Conservation (phyloP, 2,329 filamentous ascomycete species). For the Beauveria australis region DNA sequence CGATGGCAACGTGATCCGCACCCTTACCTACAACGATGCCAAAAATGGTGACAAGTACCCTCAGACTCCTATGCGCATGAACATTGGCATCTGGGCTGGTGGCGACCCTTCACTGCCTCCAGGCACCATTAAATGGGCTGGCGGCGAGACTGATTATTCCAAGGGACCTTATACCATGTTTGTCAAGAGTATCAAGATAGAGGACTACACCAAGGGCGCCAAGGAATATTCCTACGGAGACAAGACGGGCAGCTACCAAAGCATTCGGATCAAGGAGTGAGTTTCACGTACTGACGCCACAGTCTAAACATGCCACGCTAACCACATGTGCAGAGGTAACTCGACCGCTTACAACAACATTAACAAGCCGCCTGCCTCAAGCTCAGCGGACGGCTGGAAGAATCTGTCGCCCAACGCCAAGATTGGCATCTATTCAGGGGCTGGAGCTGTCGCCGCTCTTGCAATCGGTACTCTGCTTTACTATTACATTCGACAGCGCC, state of each 20-base stretch:
- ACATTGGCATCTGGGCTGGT: slow-evolving; percentile 59
- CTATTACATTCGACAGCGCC: slow-evolving; percentile 49
- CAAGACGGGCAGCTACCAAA: slow-evolving; percentile 51
- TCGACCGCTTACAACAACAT: slow-evolving; percentile 45
- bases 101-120: slow-evolving; percentile 46
- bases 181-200: slow-evolving; percentile 49
- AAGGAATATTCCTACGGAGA: slow-evolving; percentile 60
- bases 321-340: slow-evolving; percentile 38
- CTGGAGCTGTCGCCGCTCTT: slow-evolving; percentile 34
- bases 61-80: slow-evolving; percentile 67
- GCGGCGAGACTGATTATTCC: slow-evolving; percentile 58
- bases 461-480: slow-evolving; percentile 35
- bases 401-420: slow-evolving; percentile 42
- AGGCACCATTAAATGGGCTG: slow-evolving; percentile 61
- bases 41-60: slow-evolving; percentile 58
- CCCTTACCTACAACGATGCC: slow-evolving; percentile 51
- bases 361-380: slow-evolving; percentile 29
- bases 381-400: slow-evolving; percentile 45
- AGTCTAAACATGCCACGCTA: slow-evolving; percentile 12
- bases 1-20: slow-evolving; percentile 58
- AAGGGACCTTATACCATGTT: slow-evolving; percentile 66
- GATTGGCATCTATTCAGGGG: slow-evolving; percentile 43
- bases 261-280: slow-evolving; percentile 51
- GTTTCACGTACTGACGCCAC: slow-evolving; percentile 18
- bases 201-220: slow-evolving; percentile 50